A percentile compares a stretch with the other conserved stretches of the same genome.
phyloP scores from a whole-genome alignment of 2,329 filamentous ascomycete species.

The Diplocarpon rosae region DNA sequence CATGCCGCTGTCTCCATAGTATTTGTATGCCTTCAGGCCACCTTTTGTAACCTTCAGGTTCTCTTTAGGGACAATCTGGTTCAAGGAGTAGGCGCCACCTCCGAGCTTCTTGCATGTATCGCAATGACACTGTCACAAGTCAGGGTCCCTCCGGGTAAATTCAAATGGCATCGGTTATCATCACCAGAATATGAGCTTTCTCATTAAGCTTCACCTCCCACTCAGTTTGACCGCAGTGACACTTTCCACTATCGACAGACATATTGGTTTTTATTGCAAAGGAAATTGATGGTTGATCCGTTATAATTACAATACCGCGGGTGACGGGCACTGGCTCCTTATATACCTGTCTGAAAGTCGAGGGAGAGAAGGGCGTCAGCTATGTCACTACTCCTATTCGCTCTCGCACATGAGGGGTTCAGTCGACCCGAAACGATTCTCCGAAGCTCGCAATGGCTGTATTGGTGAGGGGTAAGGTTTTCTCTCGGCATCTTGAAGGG shows the following conservation, averaged over 20 bases:
- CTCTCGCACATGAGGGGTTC: too few species aligned
- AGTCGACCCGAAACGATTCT: too few species aligned
- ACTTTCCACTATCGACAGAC: conserved; percentile 31
- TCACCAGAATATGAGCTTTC: conserved; percentile 32
- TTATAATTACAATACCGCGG: too few species aligned
- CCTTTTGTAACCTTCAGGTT: conserved; percentile 42
- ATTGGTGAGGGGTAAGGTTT: not conserved
- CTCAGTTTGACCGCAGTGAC: conserved; percentile 43
- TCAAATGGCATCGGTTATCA: not conserved
- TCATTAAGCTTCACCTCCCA: conserved; percentile 39
- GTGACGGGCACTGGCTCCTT: too few species aligned
- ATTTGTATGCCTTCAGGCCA: conserved; percentile 39
- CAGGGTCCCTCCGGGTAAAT: not conserved
- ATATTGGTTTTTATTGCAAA: conserved; percentile 1
- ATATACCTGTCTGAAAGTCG: too few species aligned
- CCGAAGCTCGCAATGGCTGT: not conserved
- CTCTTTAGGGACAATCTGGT: conserved; percentile 28
- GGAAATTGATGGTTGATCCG: not conserved
- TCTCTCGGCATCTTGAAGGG: not conserved
- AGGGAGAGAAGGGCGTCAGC: too few species aligned
- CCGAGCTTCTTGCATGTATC: conserved; percentile 53
- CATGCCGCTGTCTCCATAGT: conserved; percentile 42
- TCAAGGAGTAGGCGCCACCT: conserved; percentile 54
- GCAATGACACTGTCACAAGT: conserved; percentile 36
- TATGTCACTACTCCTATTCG: too few species aligned